Evolutionary conservation across 345 rosid genomes (phyloP), one percentile per base, ranked within the genome.

Genomic region (Salix suchowensis): DNA sequence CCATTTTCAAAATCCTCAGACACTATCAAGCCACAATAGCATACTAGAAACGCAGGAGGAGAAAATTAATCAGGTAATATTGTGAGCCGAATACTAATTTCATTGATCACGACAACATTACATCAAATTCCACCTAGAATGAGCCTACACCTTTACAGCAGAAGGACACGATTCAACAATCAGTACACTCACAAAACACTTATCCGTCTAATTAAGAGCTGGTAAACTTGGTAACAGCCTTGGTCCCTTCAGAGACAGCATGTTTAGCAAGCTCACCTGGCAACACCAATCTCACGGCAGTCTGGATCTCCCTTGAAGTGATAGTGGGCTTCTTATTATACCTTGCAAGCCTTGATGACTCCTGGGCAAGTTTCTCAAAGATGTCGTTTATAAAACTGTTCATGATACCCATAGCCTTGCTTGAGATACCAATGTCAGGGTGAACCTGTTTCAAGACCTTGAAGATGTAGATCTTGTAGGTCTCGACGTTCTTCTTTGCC

Each of bases 211-310:
- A 24, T 24, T 24, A 80, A 26, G 82, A 80, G 54, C 78, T 74
- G 21, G 82, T 80, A 34, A 80, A 80, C 37, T 80, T 80, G 61
- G 82, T 80, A n/a, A 80, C 82, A 18, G 82, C 82, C 68, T 80
- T 79, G 10, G 82, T 79, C 37, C 82, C 82, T 54, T 79, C 82
- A 16, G 82, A 79, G 5, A 79, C 82, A 7, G 82, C 82, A 26
- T 80, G 82, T 71, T 80, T 80, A 4, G 82, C 82, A 15, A 80
- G 72, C 37, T 80, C 82, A 23, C 82, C 82, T 14, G 82, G 82
- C 5, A 80, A 60, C 4, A 80, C 82, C 6, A 80, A 40, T 19
- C 82, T 30, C 1, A 79, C 82, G 10, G 82, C 82, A 9, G 82
- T 79, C 74, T 79, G 82, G 11, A 79, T 79, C 82, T 79, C 82